phyloP scores from a whole-genome alignment of 192 early-diverging fungal species.

The Coemansia sp. region DNA sequence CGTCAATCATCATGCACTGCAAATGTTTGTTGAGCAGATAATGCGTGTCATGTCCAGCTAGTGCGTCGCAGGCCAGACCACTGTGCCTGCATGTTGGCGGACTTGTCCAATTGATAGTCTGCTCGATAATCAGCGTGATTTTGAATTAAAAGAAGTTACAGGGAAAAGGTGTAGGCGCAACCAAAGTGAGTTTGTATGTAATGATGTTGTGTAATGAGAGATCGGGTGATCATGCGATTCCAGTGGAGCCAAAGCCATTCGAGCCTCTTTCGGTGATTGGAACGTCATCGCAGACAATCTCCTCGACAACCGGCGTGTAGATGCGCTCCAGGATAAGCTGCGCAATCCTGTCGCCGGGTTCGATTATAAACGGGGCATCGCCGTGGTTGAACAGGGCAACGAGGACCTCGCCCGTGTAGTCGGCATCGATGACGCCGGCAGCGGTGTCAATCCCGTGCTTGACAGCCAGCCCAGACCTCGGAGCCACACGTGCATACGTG shows the following conservation, averaged over 20 bases:
- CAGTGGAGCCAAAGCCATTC: constrained; percentile 72
- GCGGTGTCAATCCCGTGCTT: constrained; percentile 87
- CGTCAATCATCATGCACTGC: too few relatives aligned
- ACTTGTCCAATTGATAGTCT: too few relatives aligned
- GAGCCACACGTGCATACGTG: constrained; percentile 94
- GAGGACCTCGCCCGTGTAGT: constrained; percentile 85
- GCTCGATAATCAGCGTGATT: not conserved
- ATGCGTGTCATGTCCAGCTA: too few relatives aligned
- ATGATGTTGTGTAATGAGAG: not conserved
- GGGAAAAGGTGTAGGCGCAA: not conserved
- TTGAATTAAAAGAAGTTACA: not conserved
- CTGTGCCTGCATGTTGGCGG: too few relatives aligned
- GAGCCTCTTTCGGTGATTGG: constrained; percentile 60
- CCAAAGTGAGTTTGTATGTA: not conserved
- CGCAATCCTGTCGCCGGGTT: constrained; percentile 90
- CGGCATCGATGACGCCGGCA: constrained; percentile 89
- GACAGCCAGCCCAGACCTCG: constrained; percentile 85
- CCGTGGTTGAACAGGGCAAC: constrained; percentile 90
- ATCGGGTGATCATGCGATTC: constrained; percentile 19
- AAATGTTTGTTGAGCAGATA: too few relatives aligned
- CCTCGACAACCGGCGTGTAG: constrained; percentile 72
- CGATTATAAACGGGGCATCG: constrained; percentile 67
- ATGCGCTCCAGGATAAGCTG: constrained; percentile 92
- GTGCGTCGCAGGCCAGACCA: too few relatives aligned
- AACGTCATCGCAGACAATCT: constrained; percentile 58